Conservation (phyloP, 2,329 filamentous ascomycete genomes). For the Trichophyton benhamiae region DNA sequence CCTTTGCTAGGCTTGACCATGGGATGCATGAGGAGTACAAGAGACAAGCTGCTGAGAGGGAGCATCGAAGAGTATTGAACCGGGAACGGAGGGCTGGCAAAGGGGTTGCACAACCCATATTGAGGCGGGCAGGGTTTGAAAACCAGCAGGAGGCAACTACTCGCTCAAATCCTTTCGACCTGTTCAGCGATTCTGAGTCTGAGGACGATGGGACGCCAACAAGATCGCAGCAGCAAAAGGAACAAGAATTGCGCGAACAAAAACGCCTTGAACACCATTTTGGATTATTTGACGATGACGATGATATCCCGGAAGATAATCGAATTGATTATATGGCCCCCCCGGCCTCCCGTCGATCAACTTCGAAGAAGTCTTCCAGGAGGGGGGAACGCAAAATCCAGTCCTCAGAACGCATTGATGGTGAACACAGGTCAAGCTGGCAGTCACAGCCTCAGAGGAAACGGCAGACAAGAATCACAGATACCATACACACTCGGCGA, state of each 20-base stretch:
- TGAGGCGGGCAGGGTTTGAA: conserved; percentile 13
- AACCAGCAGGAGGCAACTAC: conserved; percentile 1
- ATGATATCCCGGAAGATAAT: conserved; percentile 32
- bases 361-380: conserved; percentile 14
- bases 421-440: not conserved
- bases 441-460: conserved; percentile 15
- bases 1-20: conserved; percentile 34
- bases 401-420: conserved; percentile 1
- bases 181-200: conserved; percentile 19
- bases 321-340: conserved; percentile 32
- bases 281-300: conserved; percentile 14
- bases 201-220: conserved; percentile 14
- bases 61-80: conserved; percentile 18
- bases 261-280: not conserved
- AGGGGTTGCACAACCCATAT: conserved; percentile 16
- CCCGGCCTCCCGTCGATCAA: conserved; percentile 17
- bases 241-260: not conserved
- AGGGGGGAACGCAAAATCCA: conserved; percentile 4
- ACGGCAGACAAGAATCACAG: conserved; percentile 27
- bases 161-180: conserved; percentile 6
- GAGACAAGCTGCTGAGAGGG: conserved; percentile 9
- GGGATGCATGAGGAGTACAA: conserved; percentile 21
- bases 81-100: conserved; percentile 12
- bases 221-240: not conserved
- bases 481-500: conserved; percentile 18